A percentile compares a stretch with the other conserved stretches of the same genome.
These are phyloP conservation scores for Dichotomocladium elegans DNA, from an alignment of 371 early-diverging fungal species.

Conservation along the genomic window DNA sequence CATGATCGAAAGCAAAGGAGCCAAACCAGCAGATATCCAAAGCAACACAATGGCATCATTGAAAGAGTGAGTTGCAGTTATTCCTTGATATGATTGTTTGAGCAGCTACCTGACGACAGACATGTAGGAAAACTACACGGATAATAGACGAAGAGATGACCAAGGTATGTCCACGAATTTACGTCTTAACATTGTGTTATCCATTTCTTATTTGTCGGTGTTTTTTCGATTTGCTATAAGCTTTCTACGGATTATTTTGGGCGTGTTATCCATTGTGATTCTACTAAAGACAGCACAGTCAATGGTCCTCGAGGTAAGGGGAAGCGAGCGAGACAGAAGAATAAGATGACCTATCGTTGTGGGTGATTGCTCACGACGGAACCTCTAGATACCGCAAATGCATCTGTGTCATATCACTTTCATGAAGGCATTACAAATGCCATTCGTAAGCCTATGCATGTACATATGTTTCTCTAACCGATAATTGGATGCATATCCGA, in stretches of 20 bases:
- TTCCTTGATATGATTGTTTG: no score
- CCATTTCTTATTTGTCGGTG: neutral
- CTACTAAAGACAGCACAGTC: constrained; percentile 6
- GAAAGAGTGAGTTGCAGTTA: neutral
- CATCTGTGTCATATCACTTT: constrained; percentile 22
- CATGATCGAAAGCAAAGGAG: neutral
- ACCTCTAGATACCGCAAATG: neutral
- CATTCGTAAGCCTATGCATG: constrained; percentile 70
- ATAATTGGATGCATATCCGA: no score
- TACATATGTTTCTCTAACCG: constrained; percentile 55
- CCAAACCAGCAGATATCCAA: neutral
- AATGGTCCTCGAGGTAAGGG: no score
- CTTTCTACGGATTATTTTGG: constrained; percentile 64
- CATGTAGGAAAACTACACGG: neutral
- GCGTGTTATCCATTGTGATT: constrained; percentile 33
- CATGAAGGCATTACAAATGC: constrained; percentile 85
- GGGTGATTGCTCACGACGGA: neutral
- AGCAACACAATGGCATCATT: neutral
- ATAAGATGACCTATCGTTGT: neutral
- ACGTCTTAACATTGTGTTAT: neutral
- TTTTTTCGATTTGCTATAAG: neutral
- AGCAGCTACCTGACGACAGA: neutral
- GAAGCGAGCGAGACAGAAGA: neutral
- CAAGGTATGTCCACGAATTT: constrained; percentile 1
- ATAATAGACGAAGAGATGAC: neutral